Base-by-base conservation (phyloP, 75 land plant genomes). In the Pinus albicaulis region DNA sequence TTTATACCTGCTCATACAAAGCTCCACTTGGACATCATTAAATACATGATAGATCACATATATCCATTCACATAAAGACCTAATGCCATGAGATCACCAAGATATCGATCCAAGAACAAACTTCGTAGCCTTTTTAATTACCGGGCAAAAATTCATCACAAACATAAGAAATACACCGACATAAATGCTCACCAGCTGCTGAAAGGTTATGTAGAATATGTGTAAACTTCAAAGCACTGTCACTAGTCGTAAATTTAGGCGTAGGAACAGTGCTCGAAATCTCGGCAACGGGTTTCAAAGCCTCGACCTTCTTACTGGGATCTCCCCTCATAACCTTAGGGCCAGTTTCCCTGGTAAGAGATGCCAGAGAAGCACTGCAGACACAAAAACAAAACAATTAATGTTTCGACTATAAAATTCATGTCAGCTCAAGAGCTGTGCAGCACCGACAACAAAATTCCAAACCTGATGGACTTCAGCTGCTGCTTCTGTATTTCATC, bases 151-250 rank as follows among this genome's bases (percentile, higher is more conserved):
- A 10, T 48, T 0, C 2, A 10, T 48, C 53, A 48, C 53, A 48
- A 48, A 48, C 53, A 48, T 48, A 48, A 48, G 11, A 48, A 53
- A 57, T 8, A 3, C 25, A 52, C n/a, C 3, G 22, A 14, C 24
- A 48, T 28, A 17, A 60, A 20, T 36, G 22, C 72, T 56, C 12
- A 92, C 94, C 94, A 25, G 87, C 93, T 4, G 93, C 94, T 24
- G 97, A 94, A 75, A 94, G 95, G 66, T 94, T 94, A 84, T 94
- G 92, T 74, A 94, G 97, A 79, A 94, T 76, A 66, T 94, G 97
- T 15, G 97, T 94, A 85, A 94, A 94, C 86, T 94, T 94, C 64
- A 94, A 70, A 59, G 94, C 63, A 76, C 94, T 93, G 84, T 93
- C 96, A 73, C 94, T 94, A 57, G 87, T 65, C 58, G 69, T 82